Percentiles rank a stretch among this genome's conserved stretches.
Evolutionary conservation across 352 stramenopile species (phyloP).

Genomic region (Aphanomyces euteiches): DNA sequence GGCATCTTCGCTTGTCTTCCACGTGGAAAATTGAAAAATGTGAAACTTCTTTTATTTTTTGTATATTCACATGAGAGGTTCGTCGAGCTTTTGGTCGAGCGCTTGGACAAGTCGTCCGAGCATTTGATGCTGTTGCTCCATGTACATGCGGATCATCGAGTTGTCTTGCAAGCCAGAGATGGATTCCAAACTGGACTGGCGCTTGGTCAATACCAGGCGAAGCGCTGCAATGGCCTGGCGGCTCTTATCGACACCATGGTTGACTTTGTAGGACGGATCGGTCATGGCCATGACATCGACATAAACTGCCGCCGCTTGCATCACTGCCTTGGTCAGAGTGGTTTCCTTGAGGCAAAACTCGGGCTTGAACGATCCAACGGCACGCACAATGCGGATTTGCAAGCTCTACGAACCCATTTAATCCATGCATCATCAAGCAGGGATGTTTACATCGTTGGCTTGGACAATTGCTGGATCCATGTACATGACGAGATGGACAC

Average conservation of each 20-base stretch:
- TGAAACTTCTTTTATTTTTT: not conserved
- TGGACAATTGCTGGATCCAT: slow-evolving; percentile 21
- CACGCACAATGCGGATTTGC: slow-evolving; percentile 29
- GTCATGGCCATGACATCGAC: not conserved
- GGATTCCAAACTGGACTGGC: not conserved
- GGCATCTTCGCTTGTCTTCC: slow-evolving; percentile 42
- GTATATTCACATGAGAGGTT: slow-evolving; percentile 28
- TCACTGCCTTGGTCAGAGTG: not conserved
- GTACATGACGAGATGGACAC: slow-evolving; percentile 58
- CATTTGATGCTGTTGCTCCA: slow-evolving; percentile 19
- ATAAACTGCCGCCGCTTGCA: not conserved
- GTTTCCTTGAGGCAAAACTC: slow-evolving; percentile 41
- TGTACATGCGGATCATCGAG: slow-evolving; percentile 1
- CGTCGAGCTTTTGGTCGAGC: not conserved
- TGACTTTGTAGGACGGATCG: not conserved
- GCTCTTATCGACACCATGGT: not conserved
- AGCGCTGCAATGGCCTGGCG: not conserved
- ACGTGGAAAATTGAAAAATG: slow-evolving; percentile 10
- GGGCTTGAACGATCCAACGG: slow-evolving; percentile 40
- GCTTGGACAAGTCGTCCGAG: slow-evolving; percentile 10
- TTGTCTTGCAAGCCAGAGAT: not conserved
- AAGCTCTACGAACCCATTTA: not conserved
- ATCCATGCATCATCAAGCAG: not conserved
- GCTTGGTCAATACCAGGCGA: slow-evolving; percentile 4
- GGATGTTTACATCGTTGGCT: no score